Conservation (phyloP, 2,329 filamentous ascomycete genomes). For the Calonectria honghensis region DNA sequence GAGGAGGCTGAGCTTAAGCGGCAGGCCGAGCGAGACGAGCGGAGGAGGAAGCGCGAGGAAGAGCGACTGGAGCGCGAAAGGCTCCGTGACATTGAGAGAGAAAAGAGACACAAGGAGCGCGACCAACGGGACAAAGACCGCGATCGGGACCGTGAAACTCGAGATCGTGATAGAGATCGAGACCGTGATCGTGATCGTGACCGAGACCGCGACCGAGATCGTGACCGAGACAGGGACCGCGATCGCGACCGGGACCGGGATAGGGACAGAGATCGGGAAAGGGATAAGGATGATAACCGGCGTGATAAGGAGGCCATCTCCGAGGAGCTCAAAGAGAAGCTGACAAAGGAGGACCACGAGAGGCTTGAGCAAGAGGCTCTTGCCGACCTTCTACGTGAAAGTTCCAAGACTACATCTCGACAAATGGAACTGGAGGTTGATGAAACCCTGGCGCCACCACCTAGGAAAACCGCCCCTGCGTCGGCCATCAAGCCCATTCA, state of each 20-base stretch:
- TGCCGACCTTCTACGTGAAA: slow-evolving; percentile 76
- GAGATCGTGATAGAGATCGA: slow-evolving; percentile 51
- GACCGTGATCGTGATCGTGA: slow-evolving; percentile 49
- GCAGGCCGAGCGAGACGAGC: slow-evolving; percentile 70
- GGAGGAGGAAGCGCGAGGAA: slow-evolving; percentile 70
- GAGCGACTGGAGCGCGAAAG: slow-evolving; percentile 74
- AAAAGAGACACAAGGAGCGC: slow-evolving; percentile 63
- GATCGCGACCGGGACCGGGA: slow-evolving; percentile 52
- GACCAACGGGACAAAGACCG: slow-evolving; percentile 63
- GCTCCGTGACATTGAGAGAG: slow-evolving; percentile 63
- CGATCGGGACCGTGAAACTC: slow-evolving; percentile 55
- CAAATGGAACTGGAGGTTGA: slow-evolving; percentile 75
- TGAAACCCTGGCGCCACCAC: slow-evolving; percentile 73
- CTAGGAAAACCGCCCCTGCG: slow-evolving; percentile 69
- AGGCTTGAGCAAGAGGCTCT: slow-evolving; percentile 75
- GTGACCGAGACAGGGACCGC: slow-evolving; percentile 44
- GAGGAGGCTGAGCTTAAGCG: slow-evolving; percentile 71
- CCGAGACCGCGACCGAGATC: slow-evolving; percentile 8
- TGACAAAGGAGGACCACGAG: slow-evolving; percentile 75
- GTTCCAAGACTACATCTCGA: slow-evolving; percentile 68
- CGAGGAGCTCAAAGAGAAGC: slow-evolving; percentile 70
- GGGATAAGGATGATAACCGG: slow-evolving; percentile 58
- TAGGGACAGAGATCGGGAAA: slow-evolving; percentile 52
- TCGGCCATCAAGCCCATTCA: slow-evolving; percentile 76
- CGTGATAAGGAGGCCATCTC: slow-evolving; percentile 62